A percentile compares a stretch with the other conserved stretches of the same genome.
These are phyloP conservation scores for Lipomyces orientalis DNA, from an alignment of 805 yeast genomes.

Conservation along the genomic window DNA sequence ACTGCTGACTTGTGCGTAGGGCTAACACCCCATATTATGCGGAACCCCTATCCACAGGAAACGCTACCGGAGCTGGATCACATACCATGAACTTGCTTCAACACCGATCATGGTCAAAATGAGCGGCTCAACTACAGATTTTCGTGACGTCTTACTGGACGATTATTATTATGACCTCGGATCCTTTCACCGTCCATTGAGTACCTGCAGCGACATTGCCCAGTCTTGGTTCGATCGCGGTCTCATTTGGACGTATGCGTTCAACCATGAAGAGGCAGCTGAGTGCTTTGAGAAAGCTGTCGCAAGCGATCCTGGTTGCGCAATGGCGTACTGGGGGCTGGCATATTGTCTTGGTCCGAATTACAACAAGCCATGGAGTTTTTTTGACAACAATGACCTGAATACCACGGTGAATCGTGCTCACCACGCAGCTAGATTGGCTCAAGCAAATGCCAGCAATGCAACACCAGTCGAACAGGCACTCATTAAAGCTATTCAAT, in stretches of 20 bases:
- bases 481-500: background rate
- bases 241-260: background rate
- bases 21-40: too few relatives aligned
- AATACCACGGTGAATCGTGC: background rate
- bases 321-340: background rate
- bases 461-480: background rate
- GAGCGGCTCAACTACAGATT: background rate
- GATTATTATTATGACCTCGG: slow-evolving; percentile 3
- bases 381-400: background rate
- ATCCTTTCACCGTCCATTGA: background rate
- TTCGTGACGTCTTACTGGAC: background rate
- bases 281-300: background rate
- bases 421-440: background rate
- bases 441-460: background rate
- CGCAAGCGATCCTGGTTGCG: background rate
- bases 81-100: background rate
- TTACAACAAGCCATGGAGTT: background rate
- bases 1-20: too few relatives aligned
- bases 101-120: background rate
- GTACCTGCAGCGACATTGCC: background rate
- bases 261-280: background rate
- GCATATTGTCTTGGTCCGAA: background rate
- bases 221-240: slow-evolving; percentile 4
- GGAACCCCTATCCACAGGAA: too few relatives aligned
- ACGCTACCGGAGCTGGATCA: too few relatives aligned